phyloP scores from a whole-genome alignment of 2,329 filamentous ascomycete genomes.

The Aspergillus sp. region DNA sequence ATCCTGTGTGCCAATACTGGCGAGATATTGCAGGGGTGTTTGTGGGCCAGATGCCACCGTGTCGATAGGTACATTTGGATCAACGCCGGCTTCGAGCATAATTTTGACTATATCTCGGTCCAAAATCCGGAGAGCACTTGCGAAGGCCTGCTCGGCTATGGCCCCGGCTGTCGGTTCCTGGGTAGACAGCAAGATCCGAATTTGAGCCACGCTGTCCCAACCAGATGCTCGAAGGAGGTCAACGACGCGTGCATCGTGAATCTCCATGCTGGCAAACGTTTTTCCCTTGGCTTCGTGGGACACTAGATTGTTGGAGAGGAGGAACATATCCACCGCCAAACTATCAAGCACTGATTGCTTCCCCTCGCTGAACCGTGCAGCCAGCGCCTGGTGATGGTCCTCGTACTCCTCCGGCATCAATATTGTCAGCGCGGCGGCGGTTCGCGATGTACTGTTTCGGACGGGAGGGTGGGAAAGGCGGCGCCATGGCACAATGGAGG shows the following conservation, averaged over 20 bases:
- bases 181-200: slow-evolving; percentile 7
- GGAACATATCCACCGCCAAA: slow-evolving; percentile 13
- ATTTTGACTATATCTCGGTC: slow-evolving; percentile 3
- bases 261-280: background rate
- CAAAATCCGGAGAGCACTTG: slow-evolving; percentile 12
- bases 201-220: background rate
- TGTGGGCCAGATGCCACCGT: background rate
- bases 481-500: slow-evolving; percentile 22
- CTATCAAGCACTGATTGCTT: background rate
- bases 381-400: slow-evolving; percentile 4
- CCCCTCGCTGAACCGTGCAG: background rate
- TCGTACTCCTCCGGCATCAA: slow-evolving; percentile 23
- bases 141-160: slow-evolving; percentile 23
- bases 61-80: slow-evolving; percentile 5
- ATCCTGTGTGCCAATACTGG: rapidly evolving
- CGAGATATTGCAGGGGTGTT: slow-evolving; percentile 9
- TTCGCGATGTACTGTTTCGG: slow-evolving; percentile 19
- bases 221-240: slow-evolving; percentile 8
- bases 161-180: slow-evolving; percentile 24
- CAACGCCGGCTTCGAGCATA: background rate
- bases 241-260: background rate
- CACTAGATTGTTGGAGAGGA: slow-evolving; percentile 24
- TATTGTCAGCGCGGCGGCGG: slow-evolving; percentile 20
- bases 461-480: slow-evolving; percentile 11
- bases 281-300: background rate